phyloP scores from a whole-genome alignment of 345 rosid species.

The Firmiana major region DNA sequence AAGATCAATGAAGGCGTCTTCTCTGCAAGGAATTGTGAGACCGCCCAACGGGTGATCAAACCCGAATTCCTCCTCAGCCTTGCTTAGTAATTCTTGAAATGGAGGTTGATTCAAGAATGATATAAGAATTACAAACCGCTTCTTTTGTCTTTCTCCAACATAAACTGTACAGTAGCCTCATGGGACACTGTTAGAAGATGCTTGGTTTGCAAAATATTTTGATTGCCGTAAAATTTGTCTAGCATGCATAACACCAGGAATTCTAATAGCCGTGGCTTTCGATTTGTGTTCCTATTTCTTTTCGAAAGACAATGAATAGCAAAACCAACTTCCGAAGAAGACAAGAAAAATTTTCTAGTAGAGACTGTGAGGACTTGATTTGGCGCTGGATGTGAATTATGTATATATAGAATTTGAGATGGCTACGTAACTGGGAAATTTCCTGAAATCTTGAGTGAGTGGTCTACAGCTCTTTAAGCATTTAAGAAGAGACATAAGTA shows the following conservation, averaged over 20 bases:
- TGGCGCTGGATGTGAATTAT: background rate
- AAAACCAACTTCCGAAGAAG: background rate
- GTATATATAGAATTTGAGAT: no score
- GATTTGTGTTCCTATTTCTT: background rate
- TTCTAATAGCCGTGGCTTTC: constrained; percentile 1
- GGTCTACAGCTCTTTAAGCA: background rate
- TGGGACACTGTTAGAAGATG: constrained; percentile 15
- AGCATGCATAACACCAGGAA: constrained; percentile 10
- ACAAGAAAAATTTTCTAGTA: background rate
- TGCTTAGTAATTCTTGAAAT: constrained; percentile 23
- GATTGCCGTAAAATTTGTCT: constrained; percentile 15
- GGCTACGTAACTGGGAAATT: background rate
- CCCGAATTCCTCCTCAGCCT: constrained; percentile 39
- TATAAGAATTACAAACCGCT: constrained; percentile 25
- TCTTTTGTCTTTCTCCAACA: constrained; percentile 28
- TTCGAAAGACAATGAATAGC: background rate
- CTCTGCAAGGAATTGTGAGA: constrained; percentile 38
- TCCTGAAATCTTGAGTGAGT: background rate
- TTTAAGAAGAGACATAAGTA: background rate
- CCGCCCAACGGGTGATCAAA: constrained; percentile 40
- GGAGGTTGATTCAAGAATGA: constrained; percentile 27
- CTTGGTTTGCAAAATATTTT: background rate
- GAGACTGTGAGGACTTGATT: constrained; percentile 3
- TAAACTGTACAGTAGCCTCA: constrained; percentile 25
- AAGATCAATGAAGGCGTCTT: constrained; percentile 31